Base-by-base conservation (phyloP, 2,329 filamentous ascomycete genomes). In the Geosmithia morbida region DNA sequence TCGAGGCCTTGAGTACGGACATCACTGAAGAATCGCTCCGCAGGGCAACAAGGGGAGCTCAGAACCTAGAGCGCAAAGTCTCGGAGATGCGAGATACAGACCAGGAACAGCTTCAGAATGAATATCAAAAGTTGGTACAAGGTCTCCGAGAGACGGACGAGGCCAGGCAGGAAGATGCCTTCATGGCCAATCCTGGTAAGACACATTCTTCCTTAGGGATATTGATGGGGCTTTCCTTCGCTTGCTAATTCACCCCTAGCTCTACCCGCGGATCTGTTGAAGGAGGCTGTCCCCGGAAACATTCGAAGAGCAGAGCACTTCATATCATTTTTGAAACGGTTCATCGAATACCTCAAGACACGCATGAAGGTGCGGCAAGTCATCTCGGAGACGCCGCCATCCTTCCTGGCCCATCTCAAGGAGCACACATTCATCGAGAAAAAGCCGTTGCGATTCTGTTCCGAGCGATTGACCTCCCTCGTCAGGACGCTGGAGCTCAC, bases 311-410 rank as follows among this genome's bases (percentile, higher is more conserved):
- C 92, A 4, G 92, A 98, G 58, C 92, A 98, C 61, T 98, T 98
- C 59, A 81, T 95, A 14, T 80, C 88, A 1, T 98, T 98, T 61
- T 66, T 98, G 49, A 95, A 95, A 61, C 77, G 92, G 51, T 98
- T 98, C 61, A 92, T 98, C 54, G 94, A 98, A 62, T 98, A 98
- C 58, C 73, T 98, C 46, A 96, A 88, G 74, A 97, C 90, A 2
- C 80, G 94, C 49, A 97, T 98, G 92, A 97, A 95, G 71, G 89
- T 97, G 14, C 81, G 92, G 4, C 88, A 96, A 59, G 90, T 95
- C 53, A 96, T 97, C 53, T 96, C 92, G 7, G 92, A 98, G 64
- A 98, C 90, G 1, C 92, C 92, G 0, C 84, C 86, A 2, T 96
- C 90, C 0, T 98, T 98, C 61, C 72, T 98, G 8, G 79, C 85